These are phyloP conservation scores for Rhizopogon vinicolor DNA, from an alignment of 768 basidiomycete species.

Conservation along the genomic window DNA sequence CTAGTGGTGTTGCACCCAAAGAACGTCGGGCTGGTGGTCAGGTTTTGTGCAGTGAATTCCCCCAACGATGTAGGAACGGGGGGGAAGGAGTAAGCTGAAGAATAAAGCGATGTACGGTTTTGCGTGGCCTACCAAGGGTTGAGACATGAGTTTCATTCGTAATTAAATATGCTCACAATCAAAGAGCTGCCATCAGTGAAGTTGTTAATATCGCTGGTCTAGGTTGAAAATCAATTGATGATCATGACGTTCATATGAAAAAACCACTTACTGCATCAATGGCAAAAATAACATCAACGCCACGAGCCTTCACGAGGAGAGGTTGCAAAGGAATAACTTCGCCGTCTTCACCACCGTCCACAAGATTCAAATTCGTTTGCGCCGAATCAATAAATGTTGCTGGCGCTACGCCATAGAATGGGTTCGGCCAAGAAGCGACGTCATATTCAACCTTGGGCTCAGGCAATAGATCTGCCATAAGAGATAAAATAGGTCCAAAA, in stretches of 20 bases:
- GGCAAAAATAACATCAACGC: slow-evolving; percentile 45
- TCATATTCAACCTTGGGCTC: slow-evolving; percentile 23
- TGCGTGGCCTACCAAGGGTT: slow-evolving; percentile 19
- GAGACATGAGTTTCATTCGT: background rate
- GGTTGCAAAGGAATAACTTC: slow-evolving; percentile 46
- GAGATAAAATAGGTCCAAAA: slow-evolving; percentile 9
- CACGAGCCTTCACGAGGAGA: slow-evolving; percentile 40
- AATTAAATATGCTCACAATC: slow-evolving; percentile 13
- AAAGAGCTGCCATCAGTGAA: slow-evolving; percentile 22
- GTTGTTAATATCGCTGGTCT: slow-evolving; percentile 12
- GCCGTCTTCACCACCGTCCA: slow-evolving; percentile 40
- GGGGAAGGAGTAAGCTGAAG: slow-evolving; percentile 29
- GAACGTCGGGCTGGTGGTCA: slow-evolving; percentile 37
- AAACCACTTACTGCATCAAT: slow-evolving; percentile 37
- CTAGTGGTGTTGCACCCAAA: slow-evolving; percentile 33
- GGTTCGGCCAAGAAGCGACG: slow-evolving; percentile 31
- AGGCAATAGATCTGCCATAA: slow-evolving; percentile 17
- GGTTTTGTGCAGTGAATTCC: slow-evolving; percentile 31
- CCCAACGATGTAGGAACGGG: slow-evolving; percentile 19
- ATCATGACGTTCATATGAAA: background rate
- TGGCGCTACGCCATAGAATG: slow-evolving; percentile 32
- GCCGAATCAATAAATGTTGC: slow-evolving; percentile 28
- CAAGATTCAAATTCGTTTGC: slow-evolving; percentile 27
- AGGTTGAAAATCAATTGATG: background rate
- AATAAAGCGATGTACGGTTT: slow-evolving; percentile 34